Evolutionary conservation across 768 basidiomycete species (phyloP), one percentile per base, ranked within the genome.

Genomic region (Infundibulicybe gibba): DNA sequence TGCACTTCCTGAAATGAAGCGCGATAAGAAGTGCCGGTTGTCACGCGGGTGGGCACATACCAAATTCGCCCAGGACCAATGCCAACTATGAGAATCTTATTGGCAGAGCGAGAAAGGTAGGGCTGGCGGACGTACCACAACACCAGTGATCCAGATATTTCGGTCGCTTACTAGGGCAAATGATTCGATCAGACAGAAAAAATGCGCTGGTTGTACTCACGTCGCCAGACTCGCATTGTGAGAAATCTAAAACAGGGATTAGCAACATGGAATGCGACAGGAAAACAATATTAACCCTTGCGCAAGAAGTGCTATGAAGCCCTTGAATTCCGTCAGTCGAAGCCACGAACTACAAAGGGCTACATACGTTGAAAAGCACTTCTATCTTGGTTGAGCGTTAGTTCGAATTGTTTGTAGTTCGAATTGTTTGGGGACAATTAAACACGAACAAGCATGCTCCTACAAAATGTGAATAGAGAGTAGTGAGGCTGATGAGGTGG

Each of bases 241-340:
- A 79, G 51, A 63, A 78, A 79, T 54, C 70, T 71, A n/a, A 21
- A 15, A 38, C 41, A 47, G 19, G 33, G 14, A 40, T 17, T 45
- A 43, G 32, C 41, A n/a, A 44, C 47, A 15, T 41, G 47, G 42
- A 39, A 6, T 10, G 40, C 13, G 32, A 40, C 2, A 13, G 15
- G 49, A 40, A 47, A 6, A 31, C 16, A 16, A 41, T 15, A 10
- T 45, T 21, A 44, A 72, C 70, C 69, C 68, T 63, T 80, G 78
- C 9, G 79, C 77, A 40, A 76, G 52, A 42, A 80, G 51, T 19
- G 70, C 71, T 2, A 71, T 76, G n/a, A 76, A 56, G 20, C 68
- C 72, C 71, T 73, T 45, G 6, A 49, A 41, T 32, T 19, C 37
- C 15, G 35, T 16, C 20, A 32, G 37, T 44, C 19, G 48, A 35